Evolutionary conservation across 2,329 filamentous ascomycete species (phyloP), one percentile per base, ranked within the genome.

Genomic region (Clonostachys rosea): DNA sequence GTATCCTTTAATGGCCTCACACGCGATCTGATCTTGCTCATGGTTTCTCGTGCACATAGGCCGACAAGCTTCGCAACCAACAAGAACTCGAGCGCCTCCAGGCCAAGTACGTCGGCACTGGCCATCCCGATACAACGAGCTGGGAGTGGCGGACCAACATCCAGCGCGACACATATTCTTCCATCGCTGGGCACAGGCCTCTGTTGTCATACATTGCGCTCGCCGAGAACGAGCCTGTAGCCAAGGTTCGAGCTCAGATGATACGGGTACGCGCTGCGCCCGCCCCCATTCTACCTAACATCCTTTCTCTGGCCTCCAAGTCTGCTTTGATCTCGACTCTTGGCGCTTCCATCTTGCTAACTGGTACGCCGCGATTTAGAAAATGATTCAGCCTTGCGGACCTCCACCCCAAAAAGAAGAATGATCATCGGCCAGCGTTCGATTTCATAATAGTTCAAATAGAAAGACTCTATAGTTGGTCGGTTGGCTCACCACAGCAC

Each of bases 101-200:
- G 71, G 86, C 91, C 61, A 95, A 95, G 61, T 96, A 94, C 74
- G 79, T 99, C 60, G 94, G 94, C 57, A 97, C 94, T 5, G 94
- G 94, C 20, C 91, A 96, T 68, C 89, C 92, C 40, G 94, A 99
- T 72, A 97, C 92, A 13, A 95, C 91, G 24, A 95, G 90, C 67
- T 94, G 94, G 84, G 94, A 99, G 71, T 99, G 91, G 91, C 87
- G 87, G 44, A 91, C 88, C 50, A 99, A 97, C 73, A 92, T 97
- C 63, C 82, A 91, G 63, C 91, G 94, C 65, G 94, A 99, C 73
- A 95, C 87, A 18, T 91, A 92, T 64, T 83, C 91, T 17, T 91
- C 85, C 52, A 91, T 95, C 59, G 80, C 94, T 54, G 94, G 94
- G 17, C 94, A 99, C 64, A 88, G 91, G 14, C 87, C 91, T 8